phyloP scores from a whole-genome alignment of 1,139 yeast species.

The Candida frijolesensis region DNA sequence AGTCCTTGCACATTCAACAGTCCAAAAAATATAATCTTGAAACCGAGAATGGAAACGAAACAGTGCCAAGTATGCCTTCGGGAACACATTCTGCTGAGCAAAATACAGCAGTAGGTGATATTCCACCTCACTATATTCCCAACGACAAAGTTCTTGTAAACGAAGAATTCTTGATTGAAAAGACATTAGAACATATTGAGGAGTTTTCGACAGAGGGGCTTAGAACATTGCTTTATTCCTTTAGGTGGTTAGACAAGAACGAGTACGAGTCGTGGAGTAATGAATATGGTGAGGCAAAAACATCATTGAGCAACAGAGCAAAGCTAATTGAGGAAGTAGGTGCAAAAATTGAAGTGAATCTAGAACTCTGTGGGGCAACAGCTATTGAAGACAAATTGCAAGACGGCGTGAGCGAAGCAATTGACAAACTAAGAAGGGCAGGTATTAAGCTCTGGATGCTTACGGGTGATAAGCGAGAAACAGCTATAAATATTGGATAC shows the following conservation, averaged over 20 bases:
- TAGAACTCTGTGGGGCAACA: conserved; percentile 84
- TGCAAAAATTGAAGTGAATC: conserved; percentile 62
- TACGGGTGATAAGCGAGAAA: conserved; percentile 96
- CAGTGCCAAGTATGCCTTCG: not conserved
- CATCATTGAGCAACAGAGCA: conserved; percentile 69
- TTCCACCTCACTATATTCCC: conserved; percentile 41
- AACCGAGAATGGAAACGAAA: conserved; percentile 6
- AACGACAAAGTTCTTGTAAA: conserved; percentile 66
- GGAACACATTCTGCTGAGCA: not conserved
- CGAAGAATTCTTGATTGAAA: conserved; percentile 78
- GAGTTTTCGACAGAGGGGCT: conserved; percentile 94
- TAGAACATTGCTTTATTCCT: conserved; percentile 84
- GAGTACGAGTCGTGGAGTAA: conserved; percentile 69
- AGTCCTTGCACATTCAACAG: conserved; percentile 67
- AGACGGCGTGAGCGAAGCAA: conserved; percentile 92
- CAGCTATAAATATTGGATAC: conserved; percentile 96
- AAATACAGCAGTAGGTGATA: not conserved
- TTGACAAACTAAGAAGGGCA: conserved; percentile 88
- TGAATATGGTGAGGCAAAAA: conserved; percentile 74
- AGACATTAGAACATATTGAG: conserved; percentile 86
- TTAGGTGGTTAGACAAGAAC: conserved; percentile 62
- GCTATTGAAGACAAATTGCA: conserved; percentile 97
- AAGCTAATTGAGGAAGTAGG: conserved; percentile 73
- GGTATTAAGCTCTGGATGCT: conserved; percentile 97
- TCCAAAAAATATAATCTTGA: conserved; percentile 53